Evolutionary conservation across 805 yeast genomes (phyloP).

Genomic region (Pachysolen tannophilus): DNA sequence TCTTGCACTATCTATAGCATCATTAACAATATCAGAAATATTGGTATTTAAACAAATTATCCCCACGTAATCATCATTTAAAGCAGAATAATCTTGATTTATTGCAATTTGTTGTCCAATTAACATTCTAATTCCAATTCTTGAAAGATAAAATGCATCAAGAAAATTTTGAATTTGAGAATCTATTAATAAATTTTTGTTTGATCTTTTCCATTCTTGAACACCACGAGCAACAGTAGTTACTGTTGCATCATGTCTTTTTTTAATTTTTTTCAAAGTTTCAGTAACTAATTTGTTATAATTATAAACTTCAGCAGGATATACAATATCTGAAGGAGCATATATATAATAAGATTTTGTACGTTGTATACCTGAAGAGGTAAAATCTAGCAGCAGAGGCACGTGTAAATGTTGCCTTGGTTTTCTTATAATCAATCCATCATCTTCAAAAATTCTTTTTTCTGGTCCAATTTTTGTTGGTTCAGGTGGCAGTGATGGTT

Average conservation of each 20-base stretch:
- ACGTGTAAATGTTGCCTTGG: constrained; percentile 11
- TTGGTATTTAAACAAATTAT: constrained; percentile 82
- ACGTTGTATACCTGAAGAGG: constrained; percentile 18
- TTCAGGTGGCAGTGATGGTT: constrained; percentile 7
- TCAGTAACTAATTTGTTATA: constrained; percentile 65
- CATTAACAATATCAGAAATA: constrained; percentile 74
- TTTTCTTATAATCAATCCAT: constrained; percentile 31
- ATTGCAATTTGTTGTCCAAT: constrained; percentile 92
- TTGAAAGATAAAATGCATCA: constrained; percentile 81
- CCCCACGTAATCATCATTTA: constrained; percentile 66
- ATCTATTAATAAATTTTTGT: constrained; percentile 43
- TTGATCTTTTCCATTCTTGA: constrained; percentile 71
- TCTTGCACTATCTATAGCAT: constrained; percentile 84
- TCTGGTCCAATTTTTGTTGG: constrained; percentile 6
- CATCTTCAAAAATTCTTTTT: constrained; percentile 30
- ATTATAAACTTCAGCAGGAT: constrained; percentile 69
- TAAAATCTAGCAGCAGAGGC: constrained; percentile 9
- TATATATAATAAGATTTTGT: constrained; percentile 38
- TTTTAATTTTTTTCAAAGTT: constrained; percentile 62
- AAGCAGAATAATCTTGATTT: constrained; percentile 51
- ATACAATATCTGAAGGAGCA: constrained; percentile 46
- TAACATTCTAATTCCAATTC: constrained; percentile 88
- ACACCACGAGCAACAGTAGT: constrained; percentile 91
- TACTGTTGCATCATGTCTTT: constrained; percentile 87
- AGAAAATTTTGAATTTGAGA: constrained; percentile 71